A percentile compares a stretch with the other conserved stretches of the same genome.
Conservation (phyloP, 768 basidiomycete genomes). For the Botryobasidium botryosum region DNA sequence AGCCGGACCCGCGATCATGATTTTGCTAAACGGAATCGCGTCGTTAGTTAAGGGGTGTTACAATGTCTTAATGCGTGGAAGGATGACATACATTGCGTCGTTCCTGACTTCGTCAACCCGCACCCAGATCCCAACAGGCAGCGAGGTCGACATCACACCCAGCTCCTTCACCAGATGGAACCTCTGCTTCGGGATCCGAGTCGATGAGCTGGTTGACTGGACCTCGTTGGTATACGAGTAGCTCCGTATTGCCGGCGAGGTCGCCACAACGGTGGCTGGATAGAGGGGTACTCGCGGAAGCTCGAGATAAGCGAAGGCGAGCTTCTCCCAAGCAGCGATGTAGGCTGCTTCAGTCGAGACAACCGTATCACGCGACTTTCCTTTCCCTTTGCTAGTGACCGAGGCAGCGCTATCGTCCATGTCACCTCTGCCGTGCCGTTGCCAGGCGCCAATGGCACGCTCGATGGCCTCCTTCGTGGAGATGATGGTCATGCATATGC, state of each 20-base stretch:
- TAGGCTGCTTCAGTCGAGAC: slow-evolving; percentile 28
- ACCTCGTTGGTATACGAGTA: slow-evolving; percentile 1
- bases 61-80: slow-evolving; percentile 1
- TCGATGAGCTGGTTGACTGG: slow-evolving; percentile 13
- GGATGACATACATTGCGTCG: slow-evolving; percentile 31
- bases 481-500: slow-evolving; percentile 36
- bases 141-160: slow-evolving; percentile 36
- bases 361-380: slow-evolving; percentile 21
- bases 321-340: slow-evolving; percentile 27
- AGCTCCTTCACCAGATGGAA: slow-evolving; percentile 40
- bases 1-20: slow-evolving; percentile 46
- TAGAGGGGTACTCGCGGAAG: too few species aligned
- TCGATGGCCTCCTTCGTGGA: slow-evolving; percentile 34
- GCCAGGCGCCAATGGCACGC: slow-evolving; percentile 28
- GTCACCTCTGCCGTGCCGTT: slow-evolving; percentile 22
- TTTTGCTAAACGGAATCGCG: slow-evolving; percentile 22
- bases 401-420: not conserved
- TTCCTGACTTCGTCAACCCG: slow-evolving; percentile 40
- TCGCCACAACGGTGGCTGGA: too few species aligned
- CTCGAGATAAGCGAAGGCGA: slow-evolving; percentile 28
- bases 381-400: slow-evolving; percentile 11
- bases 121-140: slow-evolving; percentile 39
- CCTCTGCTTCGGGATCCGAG: slow-evolving; percentile 30
- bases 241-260: slow-evolving; percentile 16
- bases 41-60: slow-evolving; percentile 7